Conservation (phyloP, 192 early-diverging fungal genomes). For the Gryganskiella cystojenkinii region DNA sequence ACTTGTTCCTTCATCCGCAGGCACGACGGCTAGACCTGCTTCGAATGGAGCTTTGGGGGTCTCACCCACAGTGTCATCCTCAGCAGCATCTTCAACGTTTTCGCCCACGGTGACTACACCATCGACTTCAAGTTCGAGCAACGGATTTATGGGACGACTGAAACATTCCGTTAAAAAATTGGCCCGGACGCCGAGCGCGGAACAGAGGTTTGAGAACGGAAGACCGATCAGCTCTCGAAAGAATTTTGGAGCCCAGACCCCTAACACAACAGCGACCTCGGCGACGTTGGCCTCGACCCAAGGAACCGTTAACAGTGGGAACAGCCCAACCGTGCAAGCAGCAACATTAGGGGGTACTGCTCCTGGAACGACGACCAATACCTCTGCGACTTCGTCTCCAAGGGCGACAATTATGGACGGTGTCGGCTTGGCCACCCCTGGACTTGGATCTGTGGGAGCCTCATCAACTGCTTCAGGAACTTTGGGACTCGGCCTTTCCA, state of each 20-base stretch:
- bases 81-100: constrained; percentile 9
- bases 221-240: constrained; percentile 16
- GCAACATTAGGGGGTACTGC: not conserved
- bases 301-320: not conserved
- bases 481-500: not conserved
- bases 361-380: constrained; percentile 9
- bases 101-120: constrained; percentile 42
- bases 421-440: not conserved
- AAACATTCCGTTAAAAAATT: constrained; percentile 63
- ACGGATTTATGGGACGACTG: constrained; percentile 60
- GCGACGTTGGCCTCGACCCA: not conserved
- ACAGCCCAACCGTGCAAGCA: constrained; percentile 15
- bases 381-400: constrained; percentile 29
- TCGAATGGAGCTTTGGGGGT: constrained; percentile 37
- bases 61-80: constrained; percentile 33
- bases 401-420: constrained; percentile 24
- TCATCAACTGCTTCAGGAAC: constrained; percentile 3
- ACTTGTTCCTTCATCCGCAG: constrained; percentile 18
- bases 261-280: constrained; percentile 10
- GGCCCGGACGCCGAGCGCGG: constrained; percentile 53
- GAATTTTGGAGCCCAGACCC: not conserved
- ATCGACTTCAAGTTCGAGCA: constrained; percentile 52
- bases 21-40: constrained; percentile 49
- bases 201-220: constrained; percentile 51
- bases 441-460: not conserved